Conservation (phyloP, 2,329 filamentous ascomycete species). For the Colletotrichum graminicola region DNA sequence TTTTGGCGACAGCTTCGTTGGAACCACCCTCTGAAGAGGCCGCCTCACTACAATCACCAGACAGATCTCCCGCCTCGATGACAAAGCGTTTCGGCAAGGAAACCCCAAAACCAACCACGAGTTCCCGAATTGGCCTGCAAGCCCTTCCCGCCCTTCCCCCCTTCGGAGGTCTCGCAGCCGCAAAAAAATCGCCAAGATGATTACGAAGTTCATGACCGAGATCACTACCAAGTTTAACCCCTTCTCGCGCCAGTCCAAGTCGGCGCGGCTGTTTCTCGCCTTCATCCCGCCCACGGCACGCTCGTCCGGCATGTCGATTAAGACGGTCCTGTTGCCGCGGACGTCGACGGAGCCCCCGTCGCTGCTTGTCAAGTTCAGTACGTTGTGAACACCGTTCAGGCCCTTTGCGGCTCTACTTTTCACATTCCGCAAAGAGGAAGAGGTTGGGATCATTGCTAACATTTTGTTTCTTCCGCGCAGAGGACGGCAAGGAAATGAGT, state of each 20-base stretch:
- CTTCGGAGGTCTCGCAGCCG: not conserved
- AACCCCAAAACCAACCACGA: not conserved
- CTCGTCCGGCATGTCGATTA: constrained; percentile 78
- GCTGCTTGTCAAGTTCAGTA: constrained; percentile 89
- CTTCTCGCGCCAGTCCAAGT: constrained; percentile 82
- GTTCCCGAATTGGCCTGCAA: not conserved
- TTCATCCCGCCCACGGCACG: constrained; percentile 85
- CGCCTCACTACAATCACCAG: constrained; percentile 2
- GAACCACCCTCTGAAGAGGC: not conserved
- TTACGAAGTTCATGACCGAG: constrained; percentile 87
- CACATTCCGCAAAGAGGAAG: not conserved
- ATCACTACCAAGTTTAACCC: constrained; percentile 92
- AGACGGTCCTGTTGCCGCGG: constrained; percentile 80
- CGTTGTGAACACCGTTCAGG: constrained; percentile 47
- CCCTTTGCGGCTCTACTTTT: not conserved
- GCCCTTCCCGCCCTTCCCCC: not conserved
- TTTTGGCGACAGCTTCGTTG: constrained; percentile 39
- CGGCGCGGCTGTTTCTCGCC: constrained; percentile 89
- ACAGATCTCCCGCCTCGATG: not conserved
- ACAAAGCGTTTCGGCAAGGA: not conserved
- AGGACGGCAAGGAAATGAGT: constrained; percentile 92
- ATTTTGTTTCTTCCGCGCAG: constrained; percentile 56
- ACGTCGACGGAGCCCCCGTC: constrained; percentile 75
- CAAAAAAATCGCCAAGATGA: constrained; percentile 68
- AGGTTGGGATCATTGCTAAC: not conserved